Conservation (phyloP, 192 early-diverging fungal species). For the Helicostylum pulchrum region DNA sequence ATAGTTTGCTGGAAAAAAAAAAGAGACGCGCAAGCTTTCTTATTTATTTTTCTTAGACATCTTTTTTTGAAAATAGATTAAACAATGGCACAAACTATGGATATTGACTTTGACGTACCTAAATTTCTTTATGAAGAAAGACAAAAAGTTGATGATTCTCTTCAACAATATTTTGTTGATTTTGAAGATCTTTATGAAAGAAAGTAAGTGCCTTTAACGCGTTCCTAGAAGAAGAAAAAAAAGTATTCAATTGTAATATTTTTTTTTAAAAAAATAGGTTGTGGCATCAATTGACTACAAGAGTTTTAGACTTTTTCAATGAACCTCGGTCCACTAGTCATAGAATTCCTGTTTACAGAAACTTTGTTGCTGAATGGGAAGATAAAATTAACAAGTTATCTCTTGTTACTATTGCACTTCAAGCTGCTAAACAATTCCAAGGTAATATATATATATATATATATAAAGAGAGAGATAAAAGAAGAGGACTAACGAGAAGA, state of each 20-base stretch:
- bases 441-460: conserved; percentile 39
- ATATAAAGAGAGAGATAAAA: neutral
- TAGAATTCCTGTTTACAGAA: conserved; percentile 79
- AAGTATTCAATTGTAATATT: neutral
- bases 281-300: conserved; percentile 95
- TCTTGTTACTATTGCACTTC: conserved; percentile 78
- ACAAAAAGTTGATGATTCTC: conserved; percentile 59
- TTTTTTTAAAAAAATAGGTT: conserved; percentile 75
- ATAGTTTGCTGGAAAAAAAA: too few relatives aligned
- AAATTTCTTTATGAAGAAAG: conserved; percentile 67
- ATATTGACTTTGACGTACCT: conserved; percentile 76
- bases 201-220: conserved; percentile 60
- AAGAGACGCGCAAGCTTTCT: conserved; percentile 14
- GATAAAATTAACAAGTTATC: conserved; percentile 93
- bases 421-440: conserved; percentile 69
- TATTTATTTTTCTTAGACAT: neutral
- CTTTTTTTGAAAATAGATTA: neutral
- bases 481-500: neutral
- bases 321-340: conserved; percentile 71
- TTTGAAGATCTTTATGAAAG: conserved; percentile 94
- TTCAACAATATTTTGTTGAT: conserved; percentile 74
- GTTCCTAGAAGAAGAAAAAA: neutral
- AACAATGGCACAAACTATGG: conserved; percentile 45
- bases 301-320: conserved; percentile 75
- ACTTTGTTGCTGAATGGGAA: conserved; percentile 94